Conservation (phyloP, 805 yeast species). For the Cyberlindnera lachancei region DNA sequence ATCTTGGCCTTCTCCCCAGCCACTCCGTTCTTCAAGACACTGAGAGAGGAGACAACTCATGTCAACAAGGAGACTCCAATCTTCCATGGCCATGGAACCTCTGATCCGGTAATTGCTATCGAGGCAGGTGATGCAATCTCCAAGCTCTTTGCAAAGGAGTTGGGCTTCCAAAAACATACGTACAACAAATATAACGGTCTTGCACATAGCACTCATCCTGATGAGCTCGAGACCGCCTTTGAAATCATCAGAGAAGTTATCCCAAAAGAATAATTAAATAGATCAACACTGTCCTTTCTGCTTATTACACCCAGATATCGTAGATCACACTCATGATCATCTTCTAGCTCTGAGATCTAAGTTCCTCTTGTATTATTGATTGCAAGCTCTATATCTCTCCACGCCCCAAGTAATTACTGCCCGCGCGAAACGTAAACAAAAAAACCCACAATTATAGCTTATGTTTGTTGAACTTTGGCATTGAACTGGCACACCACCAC, state of each 20-base stretch:
- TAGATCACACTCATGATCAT: too few species aligned
- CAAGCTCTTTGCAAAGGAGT: conserved; percentile 34
- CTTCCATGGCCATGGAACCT: conserved; percentile 84
- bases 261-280: conserved; percentile 11
- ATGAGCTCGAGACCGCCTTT: conserved; percentile 54
- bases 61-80: conserved; percentile 61
- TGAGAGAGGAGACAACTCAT: conserved; percentile 21
- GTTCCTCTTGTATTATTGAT: too few species aligned
- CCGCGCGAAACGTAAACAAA: background rate
- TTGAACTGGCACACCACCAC: too few species aligned
- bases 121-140: conserved; percentile 27
- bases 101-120: conserved; percentile 55
- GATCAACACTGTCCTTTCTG: too few species aligned
- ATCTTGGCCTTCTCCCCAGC: conserved; percentile 74
- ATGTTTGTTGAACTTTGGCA: too few species aligned
- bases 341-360: too few species aligned
- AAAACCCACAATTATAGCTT: too few species aligned
- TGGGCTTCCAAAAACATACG: conserved; percentile 40
- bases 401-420: too few species aligned
- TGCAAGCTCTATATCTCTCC: too few species aligned
- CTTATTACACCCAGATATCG: too few species aligned
- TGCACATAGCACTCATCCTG: conserved; percentile 59
- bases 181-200: conserved; percentile 56
- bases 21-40: conserved; percentile 25
- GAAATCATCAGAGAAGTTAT: conserved; percentile 32